These are phyloP conservation scores for Solanum gracilifrons DNA, from an alignment of 257 asterid species.

Conservation along the genomic window DNA sequence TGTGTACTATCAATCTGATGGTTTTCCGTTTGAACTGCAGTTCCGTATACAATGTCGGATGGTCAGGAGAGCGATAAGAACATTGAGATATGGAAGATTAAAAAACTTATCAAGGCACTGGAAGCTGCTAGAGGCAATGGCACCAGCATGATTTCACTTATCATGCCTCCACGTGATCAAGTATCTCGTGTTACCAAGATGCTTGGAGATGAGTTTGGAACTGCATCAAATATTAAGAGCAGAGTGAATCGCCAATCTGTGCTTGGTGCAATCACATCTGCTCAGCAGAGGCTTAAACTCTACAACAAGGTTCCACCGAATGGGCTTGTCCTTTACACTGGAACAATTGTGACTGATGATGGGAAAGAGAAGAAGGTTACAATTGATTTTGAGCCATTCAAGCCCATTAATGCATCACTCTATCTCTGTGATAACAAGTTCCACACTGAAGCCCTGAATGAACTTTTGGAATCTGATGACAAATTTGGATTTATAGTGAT, in stretches of 20 bases:
- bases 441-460: slow-evolving; percentile 8
- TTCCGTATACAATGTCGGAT: not conserved
- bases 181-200: slow-evolving; percentile 12
- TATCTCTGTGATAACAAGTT: slow-evolving; percentile 13
- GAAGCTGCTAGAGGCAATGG: slow-evolving; percentile 17
- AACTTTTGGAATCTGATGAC: slow-evolving; percentile 13
- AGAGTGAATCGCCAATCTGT: slow-evolving; percentile 14
- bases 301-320: slow-evolving; percentile 9
- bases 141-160: slow-evolving; percentile 14
- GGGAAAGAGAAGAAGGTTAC: slow-evolving; percentile 15
- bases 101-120: slow-evolving; percentile 6
- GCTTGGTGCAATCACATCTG: slow-evolving; percentile 14
- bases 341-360: slow-evolving; percentile 12
- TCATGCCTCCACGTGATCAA: slow-evolving; percentile 13
- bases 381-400: slow-evolving; percentile 9
- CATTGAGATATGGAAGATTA: slow-evolving; percentile 10
- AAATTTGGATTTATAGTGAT: slow-evolving; percentile 13
- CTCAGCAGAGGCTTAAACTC: slow-evolving; percentile 13
- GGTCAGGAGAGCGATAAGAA: slow-evolving; percentile 11
- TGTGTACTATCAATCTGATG: not conserved
- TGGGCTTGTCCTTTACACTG: slow-evolving; percentile 10
- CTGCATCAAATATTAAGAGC: slow-evolving; percentile 11
- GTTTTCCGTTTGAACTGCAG: not conserved
- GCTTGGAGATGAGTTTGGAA: slow-evolving; percentile 15
- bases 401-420: slow-evolving; percentile 11